Percentiles rank a stretch among this genome's conserved stretches.
Evolutionary conservation across 2,329 filamentous ascomycete species (phyloP).

Genomic region (Mycogone perniciosa): DNA sequence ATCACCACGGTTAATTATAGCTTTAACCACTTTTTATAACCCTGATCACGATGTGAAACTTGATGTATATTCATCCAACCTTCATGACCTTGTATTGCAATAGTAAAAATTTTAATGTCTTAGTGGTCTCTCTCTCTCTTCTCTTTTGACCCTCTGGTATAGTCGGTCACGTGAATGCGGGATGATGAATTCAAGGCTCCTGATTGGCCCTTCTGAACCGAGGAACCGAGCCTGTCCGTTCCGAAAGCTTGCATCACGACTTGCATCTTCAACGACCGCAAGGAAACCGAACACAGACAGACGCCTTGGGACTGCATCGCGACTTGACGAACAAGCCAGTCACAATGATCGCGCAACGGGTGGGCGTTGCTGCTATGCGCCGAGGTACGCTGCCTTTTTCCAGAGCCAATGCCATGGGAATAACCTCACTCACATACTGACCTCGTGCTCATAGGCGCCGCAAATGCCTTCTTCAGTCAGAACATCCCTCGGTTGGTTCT

Average conservation of each 20-base stretch:
- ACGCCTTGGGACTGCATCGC: not conserved
- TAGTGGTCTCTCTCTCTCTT: no score
- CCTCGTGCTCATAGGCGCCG: conserved; percentile 26
- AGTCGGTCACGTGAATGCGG: conserved; percentile 21
- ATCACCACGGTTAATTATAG: no score
- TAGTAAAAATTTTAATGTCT: no score
- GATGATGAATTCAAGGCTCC: conserved; percentile 31
- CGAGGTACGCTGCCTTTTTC: conserved; percentile 40
- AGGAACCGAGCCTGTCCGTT: conserved; percentile 32
- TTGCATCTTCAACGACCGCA: conserved; percentile 19
- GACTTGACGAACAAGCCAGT: conserved; percentile 6
- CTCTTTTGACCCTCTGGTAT: no score
- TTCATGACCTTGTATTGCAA: no score
- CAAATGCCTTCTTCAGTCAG: conserved; percentile 40
- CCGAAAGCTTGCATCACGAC: conserved; percentile 17
- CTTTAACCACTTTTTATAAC: no score
- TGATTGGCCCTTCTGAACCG: conserved; percentile 39
- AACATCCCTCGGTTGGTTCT: conserved; percentile 42
- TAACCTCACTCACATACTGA: conserved; percentile 12
- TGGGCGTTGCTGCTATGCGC: conserved; percentile 53
- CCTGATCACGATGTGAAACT: no score
- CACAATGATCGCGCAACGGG: conserved; percentile 51
- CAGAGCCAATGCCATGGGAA: conserved; percentile 12
- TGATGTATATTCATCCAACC: no score
- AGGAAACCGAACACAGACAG: not conserved